Conservation (phyloP, 2,329 filamentous ascomycete species). For the Colletotrichum tanaceti region DNA sequence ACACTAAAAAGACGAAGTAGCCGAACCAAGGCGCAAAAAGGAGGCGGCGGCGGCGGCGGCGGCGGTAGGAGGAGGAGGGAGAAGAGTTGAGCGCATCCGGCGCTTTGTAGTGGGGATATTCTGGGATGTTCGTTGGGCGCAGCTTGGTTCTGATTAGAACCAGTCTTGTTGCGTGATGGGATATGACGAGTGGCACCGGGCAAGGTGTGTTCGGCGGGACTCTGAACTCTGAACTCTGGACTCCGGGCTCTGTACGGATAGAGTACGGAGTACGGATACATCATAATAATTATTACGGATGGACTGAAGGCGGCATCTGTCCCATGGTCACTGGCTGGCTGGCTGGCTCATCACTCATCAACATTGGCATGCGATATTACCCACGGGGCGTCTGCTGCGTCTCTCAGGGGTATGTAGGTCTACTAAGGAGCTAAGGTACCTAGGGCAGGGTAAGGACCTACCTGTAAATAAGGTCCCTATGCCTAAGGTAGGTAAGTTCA, state of each 20-base stretch:
- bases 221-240: background rate
- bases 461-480: too few species aligned
- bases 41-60: too few species aligned
- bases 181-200: background rate
- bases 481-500: background rate
- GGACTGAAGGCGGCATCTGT: background rate
- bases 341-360: background rate
- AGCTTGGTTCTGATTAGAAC: constrained; percentile 2
- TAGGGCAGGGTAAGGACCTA: too few species aligned
- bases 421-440: background rate
- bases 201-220: constrained; percentile 12
- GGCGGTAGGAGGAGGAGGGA: background rate
- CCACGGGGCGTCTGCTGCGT: constrained; percentile 29
- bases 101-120: constrained; percentile 17
- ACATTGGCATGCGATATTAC: constrained; percentile 30
- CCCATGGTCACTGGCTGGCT: constrained; percentile 1
- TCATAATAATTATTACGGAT: too few species aligned
- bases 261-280: too few species aligned
- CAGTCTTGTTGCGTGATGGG: background rate
- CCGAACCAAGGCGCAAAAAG: too few species aligned
- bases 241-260: too few species aligned
- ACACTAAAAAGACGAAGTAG: constrained; percentile 5
- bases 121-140: constrained; percentile 28
- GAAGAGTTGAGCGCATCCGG: constrained; percentile 28
- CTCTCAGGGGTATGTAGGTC: constrained; percentile 26